These are phyloP conservation scores for Paecilomyces variotii DNA, from an alignment of 2,329 filamentous ascomycete species.

Conservation along the genomic window DNA sequence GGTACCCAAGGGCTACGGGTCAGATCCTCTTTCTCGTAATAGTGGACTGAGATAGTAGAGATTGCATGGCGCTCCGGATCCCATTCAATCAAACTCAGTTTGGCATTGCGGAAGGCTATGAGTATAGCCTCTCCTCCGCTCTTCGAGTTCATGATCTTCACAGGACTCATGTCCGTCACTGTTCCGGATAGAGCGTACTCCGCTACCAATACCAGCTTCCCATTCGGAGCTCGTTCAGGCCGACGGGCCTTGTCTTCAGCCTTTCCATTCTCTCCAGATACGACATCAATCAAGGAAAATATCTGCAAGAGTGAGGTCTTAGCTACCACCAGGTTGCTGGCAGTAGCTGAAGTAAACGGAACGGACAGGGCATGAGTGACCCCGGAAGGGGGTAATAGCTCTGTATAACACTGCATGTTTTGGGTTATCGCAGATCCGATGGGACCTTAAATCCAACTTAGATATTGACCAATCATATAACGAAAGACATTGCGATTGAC, in stretches of 20 bases:
- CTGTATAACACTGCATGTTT: constrained; percentile 92
- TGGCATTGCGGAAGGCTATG: constrained; percentile 80
- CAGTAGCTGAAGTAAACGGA: constrained; percentile 65
- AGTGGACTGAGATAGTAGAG: constrained; percentile 89
- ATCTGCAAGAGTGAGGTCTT: constrained; percentile 91
- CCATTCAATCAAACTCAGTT: constrained; percentile 90
- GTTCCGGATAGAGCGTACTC: constrained; percentile 81
- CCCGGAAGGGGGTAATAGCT: constrained; percentile 87
- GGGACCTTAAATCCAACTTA: neutral
- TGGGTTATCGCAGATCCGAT: neutral
- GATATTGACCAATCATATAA: neutral
- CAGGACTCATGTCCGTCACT: constrained; percentile 69
- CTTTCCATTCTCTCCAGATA: constrained; percentile 35
- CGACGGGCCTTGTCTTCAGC: constrained; percentile 46
- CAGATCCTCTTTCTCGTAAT: constrained; percentile 91
- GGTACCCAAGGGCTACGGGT: constrained; percentile 75
- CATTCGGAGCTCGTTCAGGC: constrained; percentile 57
- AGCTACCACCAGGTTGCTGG: constrained; percentile 80
- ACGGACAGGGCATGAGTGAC: constrained; percentile 80
- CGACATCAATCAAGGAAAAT: constrained; percentile 63
- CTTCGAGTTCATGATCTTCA: constrained; percentile 64
- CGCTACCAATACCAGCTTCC: constrained; percentile 74
- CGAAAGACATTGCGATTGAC: neutral
- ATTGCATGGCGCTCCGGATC: constrained; percentile 71
- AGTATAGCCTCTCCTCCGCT: constrained; percentile 79